These are phyloP conservation scores for Ophiostoma ips DNA, from an alignment of 2,329 filamentous ascomycete species.

Conservation along the genomic window DNA sequence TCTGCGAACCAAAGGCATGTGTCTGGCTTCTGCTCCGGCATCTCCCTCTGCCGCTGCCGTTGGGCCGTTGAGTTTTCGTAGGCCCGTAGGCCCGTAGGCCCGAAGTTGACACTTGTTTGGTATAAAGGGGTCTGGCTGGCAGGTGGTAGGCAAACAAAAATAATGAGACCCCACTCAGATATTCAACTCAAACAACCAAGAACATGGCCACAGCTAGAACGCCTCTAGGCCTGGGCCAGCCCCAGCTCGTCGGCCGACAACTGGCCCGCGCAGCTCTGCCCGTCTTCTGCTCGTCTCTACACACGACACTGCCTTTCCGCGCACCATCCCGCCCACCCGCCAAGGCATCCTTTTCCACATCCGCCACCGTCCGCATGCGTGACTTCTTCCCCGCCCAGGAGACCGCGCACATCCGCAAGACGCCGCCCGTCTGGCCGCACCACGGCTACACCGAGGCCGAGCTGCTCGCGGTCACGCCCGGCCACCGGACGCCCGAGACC, in stretches of 20 bases:
- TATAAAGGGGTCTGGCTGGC: too few species aligned
- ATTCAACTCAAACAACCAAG: neutral
- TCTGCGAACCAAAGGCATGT: too few species aligned
- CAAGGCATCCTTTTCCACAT: slow-evolving; percentile 34
- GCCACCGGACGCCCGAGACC: slow-evolving; percentile 60
- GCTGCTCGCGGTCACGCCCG: slow-evolving; percentile 60
- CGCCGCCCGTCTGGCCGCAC: slow-evolving; percentile 54
- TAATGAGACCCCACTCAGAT: too few species aligned
- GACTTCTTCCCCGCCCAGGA: slow-evolving; percentile 51
- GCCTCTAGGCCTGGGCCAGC: slow-evolving; percentile 4
- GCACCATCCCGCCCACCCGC: neutral
- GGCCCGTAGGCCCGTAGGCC: too few species aligned
- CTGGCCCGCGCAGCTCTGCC: slow-evolving; percentile 3
- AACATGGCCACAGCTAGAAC: slow-evolving; percentile 7
- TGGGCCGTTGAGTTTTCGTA: too few species aligned
- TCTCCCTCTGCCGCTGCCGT: too few species aligned
- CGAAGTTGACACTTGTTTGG: too few species aligned
- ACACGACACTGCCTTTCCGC: slow-evolving; percentile 4
- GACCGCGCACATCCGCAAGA: slow-evolving; percentile 46
- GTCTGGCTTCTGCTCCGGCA: too few species aligned
- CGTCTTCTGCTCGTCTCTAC: slow-evolving; percentile 4
- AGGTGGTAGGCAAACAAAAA: too few species aligned
- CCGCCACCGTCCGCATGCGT: slow-evolving; percentile 29
- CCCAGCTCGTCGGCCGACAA: slow-evolving; percentile 5
- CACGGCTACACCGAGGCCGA: slow-evolving; percentile 64